Base-by-base conservation (phyloP, 1,284 basidiomycete genomes). In the Golubevia pallescens region DNA sequence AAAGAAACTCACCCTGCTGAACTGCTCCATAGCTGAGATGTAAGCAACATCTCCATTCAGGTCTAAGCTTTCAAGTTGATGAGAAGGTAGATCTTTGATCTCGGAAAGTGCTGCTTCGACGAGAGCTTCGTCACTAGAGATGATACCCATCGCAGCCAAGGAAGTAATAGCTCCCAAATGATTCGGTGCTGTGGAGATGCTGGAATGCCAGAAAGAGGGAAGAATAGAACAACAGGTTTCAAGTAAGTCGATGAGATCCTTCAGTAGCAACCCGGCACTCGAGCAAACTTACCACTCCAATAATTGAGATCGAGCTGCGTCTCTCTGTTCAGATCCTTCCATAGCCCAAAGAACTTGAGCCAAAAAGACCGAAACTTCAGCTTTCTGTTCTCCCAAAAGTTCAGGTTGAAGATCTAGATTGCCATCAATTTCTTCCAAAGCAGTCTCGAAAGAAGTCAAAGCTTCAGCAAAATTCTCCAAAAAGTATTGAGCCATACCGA, bases 101-200 rank as follows among this genome's bases (percentile, higher is more conserved):
- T 97, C 95, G 0, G 92, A 90, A 7, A 95, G 87, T 0, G 94
- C 92, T 0, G 95, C 95, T 78, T 96, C 93, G 14, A 95, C 89
- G 19, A 97, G 88, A 60, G 89, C 90, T 23, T 91, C 90, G 78
- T 97, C 95, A 24, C 89, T 88, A 0, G 91, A 92, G 21, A 93
- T 86, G 64, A 94, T 90, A 7, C 93, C 95, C 89, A 96, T 93
- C 1, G 93, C 93, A 0, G 92, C 93, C 0, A 97, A 89, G 0
- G 91, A 89, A 54, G 92, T 91, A 80, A 97, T 92, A 0, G 93
- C 93, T 65, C 89, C 88, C 62, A 95, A 84, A 78, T 92, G 93
- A 76, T 1, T 90, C 87, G 70, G 92, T 90, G 71, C 92, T 93
- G 88, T 84, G 57, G 61, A 42, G 58, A 68, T 66, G 61, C 73